Percentiles rank a stretch among this genome's conserved stretches.
phyloP scores from a whole-genome alignment of 2,329 filamentous ascomycete genomes.

The Trichophyton verrucosum region DNA sequence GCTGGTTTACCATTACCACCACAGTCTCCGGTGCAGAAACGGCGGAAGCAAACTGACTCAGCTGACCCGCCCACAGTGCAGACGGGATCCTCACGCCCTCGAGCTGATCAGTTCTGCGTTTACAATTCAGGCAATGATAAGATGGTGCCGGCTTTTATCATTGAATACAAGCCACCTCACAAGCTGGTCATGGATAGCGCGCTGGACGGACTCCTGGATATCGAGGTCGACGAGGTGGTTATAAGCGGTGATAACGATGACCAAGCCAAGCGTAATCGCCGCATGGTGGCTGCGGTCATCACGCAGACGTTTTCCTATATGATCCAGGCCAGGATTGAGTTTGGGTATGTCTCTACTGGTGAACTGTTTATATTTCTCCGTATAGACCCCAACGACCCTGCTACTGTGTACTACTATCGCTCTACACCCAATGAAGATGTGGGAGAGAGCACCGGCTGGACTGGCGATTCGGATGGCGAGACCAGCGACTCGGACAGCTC shows the following conservation, averaged over 20 bases:
- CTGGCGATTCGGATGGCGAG: background rate
- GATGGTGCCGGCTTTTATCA: conserved; percentile 20
- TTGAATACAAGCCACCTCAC: conserved; percentile 39
- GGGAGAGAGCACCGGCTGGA: conserved; percentile 15
- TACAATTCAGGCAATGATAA: conserved; percentile 18
- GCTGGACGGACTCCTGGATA: conserved; percentile 30
- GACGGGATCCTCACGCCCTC: conserved; percentile 13
- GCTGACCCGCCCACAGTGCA: background rate
- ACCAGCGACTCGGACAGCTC: too few relatives aligned
- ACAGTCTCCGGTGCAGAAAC: conserved; percentile 1
- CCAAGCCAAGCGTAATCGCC: conserved; percentile 16
- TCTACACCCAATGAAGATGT: conserved; percentile 23
- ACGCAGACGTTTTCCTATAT: conserved; percentile 42
- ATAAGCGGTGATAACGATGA: conserved; percentile 20
- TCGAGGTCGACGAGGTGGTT: conserved; percentile 31
- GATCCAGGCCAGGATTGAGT: conserved; percentile 35
- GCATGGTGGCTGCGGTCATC: conserved; percentile 32
- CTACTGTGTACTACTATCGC: conserved; percentile 23
- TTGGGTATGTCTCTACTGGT: conserved; percentile 33
- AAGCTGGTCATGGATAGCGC: conserved; percentile 36
- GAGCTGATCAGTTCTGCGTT: conserved; percentile 25
- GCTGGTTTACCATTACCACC: background rate
- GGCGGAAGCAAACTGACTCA: background rate
- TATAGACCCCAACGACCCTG: conserved; percentile 20
- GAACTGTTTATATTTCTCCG: conserved; percentile 36